These are phyloP conservation scores for Lepiota venenata DNA, from an alignment of 768 basidiomycete species.

Conservation along the genomic window DNA sequence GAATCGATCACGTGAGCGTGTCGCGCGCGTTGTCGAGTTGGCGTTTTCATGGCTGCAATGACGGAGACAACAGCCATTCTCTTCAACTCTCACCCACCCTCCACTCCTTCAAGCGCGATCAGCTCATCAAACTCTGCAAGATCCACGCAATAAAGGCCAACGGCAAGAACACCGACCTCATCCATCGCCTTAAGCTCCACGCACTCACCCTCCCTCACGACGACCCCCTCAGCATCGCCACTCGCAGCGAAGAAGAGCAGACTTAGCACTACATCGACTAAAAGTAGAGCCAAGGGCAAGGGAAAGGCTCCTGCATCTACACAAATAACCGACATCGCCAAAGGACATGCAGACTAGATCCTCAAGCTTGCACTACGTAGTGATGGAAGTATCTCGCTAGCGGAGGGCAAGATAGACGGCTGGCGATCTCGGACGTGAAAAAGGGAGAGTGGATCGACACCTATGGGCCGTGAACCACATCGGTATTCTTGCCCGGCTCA, in stretches of 20 bases:
- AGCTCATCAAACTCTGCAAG: constrained; percentile 84
- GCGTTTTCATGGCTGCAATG: constrained; percentile 46
- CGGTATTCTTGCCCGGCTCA: constrained; percentile 22
- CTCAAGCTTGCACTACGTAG: constrained; percentile 78
- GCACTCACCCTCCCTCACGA: constrained; percentile 61
- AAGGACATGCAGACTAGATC: constrained; percentile 88
- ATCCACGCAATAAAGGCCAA: constrained; percentile 74
- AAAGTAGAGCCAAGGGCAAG: constrained; percentile 36
- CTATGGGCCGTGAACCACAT: constrained; percentile 65
- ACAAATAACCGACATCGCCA: constrained; percentile 33
- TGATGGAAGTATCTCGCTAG: constrained; percentile 83
- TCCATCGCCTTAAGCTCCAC: constrained; percentile 65
- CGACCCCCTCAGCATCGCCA: constrained; percentile 51
- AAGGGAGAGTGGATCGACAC: constrained; percentile 73
- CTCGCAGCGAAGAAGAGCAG: constrained; percentile 59
- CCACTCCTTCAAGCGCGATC: constrained; percentile 79
- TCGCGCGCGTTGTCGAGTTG: too few species aligned
- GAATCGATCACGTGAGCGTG: too few species aligned
- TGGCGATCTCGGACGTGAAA: constrained; percentile 86
- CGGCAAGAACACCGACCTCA: constrained; percentile 76
- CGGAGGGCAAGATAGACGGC: constrained; percentile 77
- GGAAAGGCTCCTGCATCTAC: constrained; percentile 59
- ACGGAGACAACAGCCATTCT: constrained; percentile 75
- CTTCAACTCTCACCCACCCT: constrained; percentile 83
- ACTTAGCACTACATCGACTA: neutral